Evolutionary conservation across 352 stramenopile genomes (phyloP), one percentile per base, ranked within the genome.

Genomic region (Phytophthora macrochlamydospora): DNA sequence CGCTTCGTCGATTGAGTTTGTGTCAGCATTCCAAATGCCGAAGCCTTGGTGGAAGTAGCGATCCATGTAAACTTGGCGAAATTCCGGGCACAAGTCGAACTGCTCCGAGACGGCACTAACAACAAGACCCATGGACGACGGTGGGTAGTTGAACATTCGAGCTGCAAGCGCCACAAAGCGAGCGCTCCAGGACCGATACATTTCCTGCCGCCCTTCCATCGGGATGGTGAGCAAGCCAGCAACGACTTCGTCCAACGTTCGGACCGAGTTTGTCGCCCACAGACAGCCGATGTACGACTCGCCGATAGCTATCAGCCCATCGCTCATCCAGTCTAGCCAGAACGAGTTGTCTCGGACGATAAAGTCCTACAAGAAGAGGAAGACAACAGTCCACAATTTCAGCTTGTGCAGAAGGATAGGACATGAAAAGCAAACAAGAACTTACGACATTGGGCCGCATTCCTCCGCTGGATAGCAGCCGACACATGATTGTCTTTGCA

Each of bases 291-390:
- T 76, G 56, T 93, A 95, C 1, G 87, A 92, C 53, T 95, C 87
- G 7, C 87, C 87, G 44, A 95, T 95, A 7, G 83, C 83, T 6
- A 95, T 76, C 12, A 95, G 80, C 2, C 87, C 87, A 31, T 93
- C 85, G 40, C 83, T 90, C 85, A 95, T 94, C 87, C 87, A 95
- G 63, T 95, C 87, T 8, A 95, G 69, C 87, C 87, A 95, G 56
- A 95, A 91, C 0, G 84, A 81, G 38, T 92, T 80, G 55, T 93
- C 81, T 18, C 83, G 82, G 7, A 93, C 81, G 28, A 91, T 68
- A 73, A 95, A 92, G 43, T 93, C 85, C 87, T 95, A 9, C 6
- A 57, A 12, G 29, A 32, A 53, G 2, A 69, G 40, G n/a, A 51
- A 54, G 46, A 40, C 24, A 51, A 11, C 45, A 32, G 7, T 51